A percentile compares a stretch with the other conserved stretches of the same genome.
phyloP scores from a whole-genome alignment of 192 early-diverging fungal species.

The Dissophora globulifera region DNA sequence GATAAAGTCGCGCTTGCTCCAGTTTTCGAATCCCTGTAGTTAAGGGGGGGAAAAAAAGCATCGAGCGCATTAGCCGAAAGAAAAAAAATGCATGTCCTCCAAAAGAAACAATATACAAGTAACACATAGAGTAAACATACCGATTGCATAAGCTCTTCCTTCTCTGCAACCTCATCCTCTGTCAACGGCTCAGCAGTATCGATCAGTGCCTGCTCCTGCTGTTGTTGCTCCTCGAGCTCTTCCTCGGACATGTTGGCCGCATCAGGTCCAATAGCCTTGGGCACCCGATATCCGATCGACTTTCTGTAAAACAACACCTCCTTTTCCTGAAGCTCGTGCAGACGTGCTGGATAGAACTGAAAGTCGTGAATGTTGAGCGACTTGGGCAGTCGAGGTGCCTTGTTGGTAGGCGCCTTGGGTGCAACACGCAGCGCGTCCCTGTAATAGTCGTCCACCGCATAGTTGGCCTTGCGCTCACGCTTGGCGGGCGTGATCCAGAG shows the following conservation, averaged over 20 bases:
- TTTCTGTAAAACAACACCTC: conserved; percentile 78
- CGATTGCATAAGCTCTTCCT: conserved; percentile 60
- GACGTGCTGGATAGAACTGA: conserved; percentile 89
- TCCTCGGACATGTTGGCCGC: conserved; percentile 58
- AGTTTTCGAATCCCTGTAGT: conserved; percentile 85
- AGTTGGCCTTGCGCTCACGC: conserved; percentile 92
- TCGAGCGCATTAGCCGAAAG: neutral
- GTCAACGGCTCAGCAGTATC: conserved; percentile 89
- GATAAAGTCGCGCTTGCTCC: conserved; percentile 91
- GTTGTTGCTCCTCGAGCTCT: conserved; percentile 69
- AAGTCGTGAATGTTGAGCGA: conserved; percentile 82
- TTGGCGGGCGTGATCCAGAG: conserved; percentile 97
- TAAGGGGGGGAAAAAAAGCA: neutral
- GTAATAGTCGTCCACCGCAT: conserved; percentile 93
- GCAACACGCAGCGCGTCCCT: conserved; percentile 82
- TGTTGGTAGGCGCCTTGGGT: conserved; percentile 64
- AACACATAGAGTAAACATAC: conserved; percentile 10
- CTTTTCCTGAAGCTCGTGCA: conserved; percentile 84
- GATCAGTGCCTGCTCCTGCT: conserved; percentile 85
- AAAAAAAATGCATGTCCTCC: neutral
- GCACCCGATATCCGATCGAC: conserved; percentile 36
- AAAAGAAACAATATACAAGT: neutral
- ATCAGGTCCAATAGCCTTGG: conserved; percentile 33
- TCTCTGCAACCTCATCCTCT: conserved; percentile 86
- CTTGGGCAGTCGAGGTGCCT: conserved; percentile 72